phyloP scores from a whole-genome alignment of 192 early-diverging fungal genomes.

The Linnemannia elongata region DNA sequence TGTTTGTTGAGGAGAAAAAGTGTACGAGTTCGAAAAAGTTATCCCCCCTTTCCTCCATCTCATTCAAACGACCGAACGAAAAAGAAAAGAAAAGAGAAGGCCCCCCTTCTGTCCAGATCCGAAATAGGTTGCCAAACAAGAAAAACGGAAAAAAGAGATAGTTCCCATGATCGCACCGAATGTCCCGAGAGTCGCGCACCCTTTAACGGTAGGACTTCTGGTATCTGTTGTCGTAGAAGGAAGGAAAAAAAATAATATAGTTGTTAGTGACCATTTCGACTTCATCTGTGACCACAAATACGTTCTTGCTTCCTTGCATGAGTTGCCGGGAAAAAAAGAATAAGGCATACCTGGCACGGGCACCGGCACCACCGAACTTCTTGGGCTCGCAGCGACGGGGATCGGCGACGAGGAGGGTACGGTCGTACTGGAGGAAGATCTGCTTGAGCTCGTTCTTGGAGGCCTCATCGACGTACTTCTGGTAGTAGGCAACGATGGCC shows the following conservation, averaged over 20 bases:
- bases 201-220: slow-evolving; percentile 61
- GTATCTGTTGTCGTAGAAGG: slow-evolving; percentile 34
- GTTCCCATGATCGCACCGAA: slow-evolving; percentile 34
- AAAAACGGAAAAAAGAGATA: not conserved
- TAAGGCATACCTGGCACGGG: slow-evolving; percentile 94
- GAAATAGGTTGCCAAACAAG: slow-evolving; percentile 23
- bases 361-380: slow-evolving; percentile 99
- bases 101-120: slow-evolving; percentile 3
- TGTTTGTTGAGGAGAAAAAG: not conserved
- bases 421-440: slow-evolving; percentile 86
- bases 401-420: slow-evolving; percentile 97
- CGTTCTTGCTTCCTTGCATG: slow-evolving; percentile 82
- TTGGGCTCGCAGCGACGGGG: slow-evolving; percentile 99
- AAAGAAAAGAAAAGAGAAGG: not conserved
- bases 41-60: slow-evolving; percentile 6
- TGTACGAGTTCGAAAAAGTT: slow-evolving; percentile 9
- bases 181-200: slow-evolving; percentile 26
- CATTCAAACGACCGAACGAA: not conserved
- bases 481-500: slow-evolving; percentile 98
- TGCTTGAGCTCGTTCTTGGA: slow-evolving; percentile 99
- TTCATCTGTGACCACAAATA: slow-evolving; percentile 98
- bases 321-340: slow-evolving; percentile 95
- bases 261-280: slow-evolving; percentile 37
- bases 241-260: not conserved
- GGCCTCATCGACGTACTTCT: slow-evolving; percentile 99